Conservation (phyloP, 2,329 filamentous ascomycete genomes). For the Aureobasidium sp. region DNA sequence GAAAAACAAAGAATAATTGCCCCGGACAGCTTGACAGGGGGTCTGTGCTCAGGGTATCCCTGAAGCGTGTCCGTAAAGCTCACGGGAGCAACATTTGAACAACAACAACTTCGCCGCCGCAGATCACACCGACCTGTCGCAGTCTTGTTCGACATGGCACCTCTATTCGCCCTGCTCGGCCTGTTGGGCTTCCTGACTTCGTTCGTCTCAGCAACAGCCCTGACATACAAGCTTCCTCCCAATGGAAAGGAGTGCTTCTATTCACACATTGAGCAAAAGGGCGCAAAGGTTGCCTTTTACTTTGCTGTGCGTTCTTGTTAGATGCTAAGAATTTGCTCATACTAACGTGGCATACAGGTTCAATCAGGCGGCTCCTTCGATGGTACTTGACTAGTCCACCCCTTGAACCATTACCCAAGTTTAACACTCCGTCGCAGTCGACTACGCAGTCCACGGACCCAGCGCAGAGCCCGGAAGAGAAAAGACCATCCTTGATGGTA, state of each 20-base stretch:
- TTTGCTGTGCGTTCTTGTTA: slow-evolving; percentile 65
- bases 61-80: slow-evolving; percentile 10
- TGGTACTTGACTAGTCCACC: slow-evolving; percentile 5
- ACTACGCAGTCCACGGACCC: slow-evolving; percentile 82
- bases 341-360: slow-evolving; percentile 50
- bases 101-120: not conserved
- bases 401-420: not conserved
- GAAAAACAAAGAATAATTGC: not conserved
- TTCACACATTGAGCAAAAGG: slow-evolving; percentile 65
- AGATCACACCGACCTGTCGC: not conserved
- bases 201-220: slow-evolving; percentile 72
- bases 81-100: not conserved
- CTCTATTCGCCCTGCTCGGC: slow-evolving; percentile 23
- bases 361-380: slow-evolving; percentile 93
- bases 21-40: not conserved
- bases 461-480: slow-evolving; percentile 42
- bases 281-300: slow-evolving; percentile 93
- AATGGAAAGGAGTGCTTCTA: slow-evolving; percentile 98
- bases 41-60: slow-evolving; percentile 4
- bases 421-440: slow-evolving; percentile 44
- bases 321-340: not conserved
- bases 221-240: slow-evolving; percentile 85
- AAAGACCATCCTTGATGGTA: slow-evolving; percentile 74
- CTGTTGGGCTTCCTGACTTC: slow-evolving; percentile 59
- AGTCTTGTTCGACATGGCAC: slow-evolving; percentile 21